phyloP scores from a whole-genome alignment of 2,329 filamentous ascomycete genomes.

The Phialophora verrucosa region DNA sequence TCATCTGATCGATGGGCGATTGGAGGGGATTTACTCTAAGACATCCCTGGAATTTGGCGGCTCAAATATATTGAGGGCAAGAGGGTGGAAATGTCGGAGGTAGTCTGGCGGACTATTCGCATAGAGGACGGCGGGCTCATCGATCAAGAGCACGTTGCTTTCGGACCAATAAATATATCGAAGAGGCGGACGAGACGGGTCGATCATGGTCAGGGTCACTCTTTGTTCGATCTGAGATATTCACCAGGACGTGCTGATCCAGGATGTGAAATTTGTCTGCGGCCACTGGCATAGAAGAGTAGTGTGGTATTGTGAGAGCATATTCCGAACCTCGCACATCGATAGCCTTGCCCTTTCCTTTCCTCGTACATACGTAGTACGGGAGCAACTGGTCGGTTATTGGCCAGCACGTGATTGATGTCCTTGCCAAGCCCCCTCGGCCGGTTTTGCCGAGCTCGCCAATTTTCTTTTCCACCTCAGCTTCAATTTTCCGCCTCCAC shows the following conservation, averaged over 20 bases:
- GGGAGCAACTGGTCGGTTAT: too few species aligned
- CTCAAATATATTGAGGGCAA: background rate
- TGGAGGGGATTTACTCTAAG: background rate
- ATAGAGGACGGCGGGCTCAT: background rate
- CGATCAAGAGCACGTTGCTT: background rate
- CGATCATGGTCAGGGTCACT: background rate
- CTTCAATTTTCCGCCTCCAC: conserved; percentile 18
- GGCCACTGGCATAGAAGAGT: background rate
- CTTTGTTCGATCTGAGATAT: background rate
- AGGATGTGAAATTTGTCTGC: background rate
- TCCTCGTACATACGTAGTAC: background rate
- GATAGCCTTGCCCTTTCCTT: background rate
- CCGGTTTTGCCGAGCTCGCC: conserved; percentile 1
- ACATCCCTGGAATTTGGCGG: background rate
- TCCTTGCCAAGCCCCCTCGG: conserved; percentile 6
- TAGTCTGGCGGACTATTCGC: background rate
- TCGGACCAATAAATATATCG: background rate
- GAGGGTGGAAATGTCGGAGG: background rate
- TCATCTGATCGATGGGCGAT: background rate
- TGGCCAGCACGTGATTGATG: background rate
- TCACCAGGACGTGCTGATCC: background rate
- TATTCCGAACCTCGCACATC: background rate
- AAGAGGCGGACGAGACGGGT: background rate
- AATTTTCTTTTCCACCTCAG: conserved; percentile 18
- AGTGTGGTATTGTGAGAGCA: background rate